Conservation (phyloP, 2,329 filamentous ascomycete species). For the Catunica adiposa region DNA sequence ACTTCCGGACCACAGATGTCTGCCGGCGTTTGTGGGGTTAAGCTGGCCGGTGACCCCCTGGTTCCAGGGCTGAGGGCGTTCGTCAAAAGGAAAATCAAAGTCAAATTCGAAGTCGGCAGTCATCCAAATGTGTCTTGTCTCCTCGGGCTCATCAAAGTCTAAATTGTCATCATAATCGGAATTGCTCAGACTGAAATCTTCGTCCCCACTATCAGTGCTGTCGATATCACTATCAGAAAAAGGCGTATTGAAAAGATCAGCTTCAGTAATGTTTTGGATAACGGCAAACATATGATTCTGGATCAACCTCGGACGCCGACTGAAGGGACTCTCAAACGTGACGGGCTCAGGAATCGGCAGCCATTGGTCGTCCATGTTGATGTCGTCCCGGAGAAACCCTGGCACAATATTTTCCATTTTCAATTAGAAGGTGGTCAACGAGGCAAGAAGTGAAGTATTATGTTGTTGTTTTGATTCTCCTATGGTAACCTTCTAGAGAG, state of each 20-base stretch:
- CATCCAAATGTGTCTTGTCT: background rate
- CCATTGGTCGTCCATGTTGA: slow-evolving; percentile 5
- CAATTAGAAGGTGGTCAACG: background rate
- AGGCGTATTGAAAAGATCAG: background rate
- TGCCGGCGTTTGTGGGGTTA: too few relatives aligned
- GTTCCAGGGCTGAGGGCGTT: background rate
- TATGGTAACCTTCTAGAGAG: too few relatives aligned
- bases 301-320: background rate
- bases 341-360: slow-evolving; percentile 7
- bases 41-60: too few relatives aligned
- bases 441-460: background rate
- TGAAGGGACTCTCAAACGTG: background rate
- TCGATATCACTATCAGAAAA: background rate
- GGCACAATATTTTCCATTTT: too few relatives aligned
- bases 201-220: background rate
- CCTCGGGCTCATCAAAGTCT: too few relatives aligned
- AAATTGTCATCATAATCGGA: background rate
- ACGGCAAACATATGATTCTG: background rate
- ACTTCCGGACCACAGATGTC: too few relatives aligned
- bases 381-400: too few relatives aligned
- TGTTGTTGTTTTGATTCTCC: slow-evolving; percentile 2
- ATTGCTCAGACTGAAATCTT: background rate
- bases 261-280: background rate
- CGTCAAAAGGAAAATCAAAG: background rate
- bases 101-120: background rate